Base-by-base conservation (phyloP, 768 basidiomycete species). In the Calocybe indica region DNA sequence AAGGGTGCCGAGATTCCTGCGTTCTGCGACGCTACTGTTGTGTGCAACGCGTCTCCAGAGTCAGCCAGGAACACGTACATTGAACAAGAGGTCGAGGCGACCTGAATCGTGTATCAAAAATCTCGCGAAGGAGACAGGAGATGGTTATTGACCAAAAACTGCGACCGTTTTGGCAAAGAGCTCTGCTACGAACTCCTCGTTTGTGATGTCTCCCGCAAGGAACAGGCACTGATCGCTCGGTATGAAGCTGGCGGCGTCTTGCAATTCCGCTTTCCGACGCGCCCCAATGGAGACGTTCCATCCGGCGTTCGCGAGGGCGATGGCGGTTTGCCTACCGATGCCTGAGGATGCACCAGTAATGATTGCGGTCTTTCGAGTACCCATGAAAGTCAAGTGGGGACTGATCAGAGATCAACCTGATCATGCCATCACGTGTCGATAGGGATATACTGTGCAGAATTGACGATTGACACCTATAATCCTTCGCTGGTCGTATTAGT, bases 41-140 rank as follows among this genome's bases (percentile, higher is more conserved):
- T 10, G 7, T 13, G 39, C 22, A 35, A 54, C 36, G 36, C 12
- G 37, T 29, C 13, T 14, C 22, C 29, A 38, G 15, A 37, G 34
- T 9, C 11, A 5, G 28, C 7, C 29, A 28, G 30, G 11, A 37
- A 30, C 32, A 57, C 79, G 56, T 53, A 83, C 90, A 62, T 92
- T 92, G 68, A 92, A 94, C 22, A 92, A 57, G 32, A 92, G 57
- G 61, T 93, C 89, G 8, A 88, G 55, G 4, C 81, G 72, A 11
- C 81, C 84, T 86, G 52, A 39, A 29, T 48, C 9, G 10, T 9
- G 45, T 35, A 10, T 35, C 42, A 12, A 48, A 39, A 32, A 10
- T 11, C 44, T 10, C 34, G 28, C 28, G 12, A 13, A 9, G 30
- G 9, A 14, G 49, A 59, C 42, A 53, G 6, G 12, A 37, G 28